A percentile compares a stretch with the other conserved stretches of the same genome.
These are phyloP conservation scores for Exserohilum turcica DNA, from an alignment of 2,329 filamentous ascomycete genomes.

Conservation along the genomic window DNA sequence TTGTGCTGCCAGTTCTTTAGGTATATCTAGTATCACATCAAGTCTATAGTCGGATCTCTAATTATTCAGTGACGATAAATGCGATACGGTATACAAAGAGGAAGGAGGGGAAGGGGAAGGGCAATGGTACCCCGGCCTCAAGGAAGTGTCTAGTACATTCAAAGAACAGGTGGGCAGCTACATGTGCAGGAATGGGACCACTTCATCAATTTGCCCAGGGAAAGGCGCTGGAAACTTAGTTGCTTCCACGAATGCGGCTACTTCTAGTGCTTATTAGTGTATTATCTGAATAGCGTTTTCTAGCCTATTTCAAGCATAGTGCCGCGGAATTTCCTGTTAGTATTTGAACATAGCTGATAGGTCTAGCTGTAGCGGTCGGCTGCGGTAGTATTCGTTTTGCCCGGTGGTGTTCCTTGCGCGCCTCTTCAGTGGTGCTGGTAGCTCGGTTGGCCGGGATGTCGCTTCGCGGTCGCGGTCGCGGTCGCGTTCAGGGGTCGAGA, in stretches of 20 bases:
- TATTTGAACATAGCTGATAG: no score
- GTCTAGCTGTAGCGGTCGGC: slow-evolving; percentile 5
- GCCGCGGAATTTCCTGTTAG: no score
- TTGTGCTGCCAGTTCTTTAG: slow-evolving; percentile 12
- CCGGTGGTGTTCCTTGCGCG: slow-evolving; percentile 3
- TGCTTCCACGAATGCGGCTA: neutral
- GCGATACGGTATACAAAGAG: neutral
- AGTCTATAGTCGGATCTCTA: neutral
- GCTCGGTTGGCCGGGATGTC: slow-evolving; percentile 2
- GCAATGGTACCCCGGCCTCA: slow-evolving; percentile 10
- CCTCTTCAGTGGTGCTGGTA: slow-evolving; percentile 5
- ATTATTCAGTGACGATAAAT: slow-evolving; percentile 9
- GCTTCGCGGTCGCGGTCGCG: no score
- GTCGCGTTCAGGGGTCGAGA: slow-evolving; percentile 4
- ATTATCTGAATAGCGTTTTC: no score
- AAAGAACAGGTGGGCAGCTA: slow-evolving; percentile 15
- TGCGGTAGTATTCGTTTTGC: slow-evolving; percentile 8
- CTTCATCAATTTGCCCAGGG: slow-evolving; percentile 6
- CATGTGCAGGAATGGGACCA: slow-evolving; percentile 14
- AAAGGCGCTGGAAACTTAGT: neutral
- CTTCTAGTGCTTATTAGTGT: no score
- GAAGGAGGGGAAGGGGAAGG: neutral
- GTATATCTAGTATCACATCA: slow-evolving; percentile 3
- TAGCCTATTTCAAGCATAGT: no score
- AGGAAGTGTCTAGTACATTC: slow-evolving; percentile 2